Conservation (phyloP, 768 basidiomycete genomes). For the Sarcodon aspratus region DNA sequence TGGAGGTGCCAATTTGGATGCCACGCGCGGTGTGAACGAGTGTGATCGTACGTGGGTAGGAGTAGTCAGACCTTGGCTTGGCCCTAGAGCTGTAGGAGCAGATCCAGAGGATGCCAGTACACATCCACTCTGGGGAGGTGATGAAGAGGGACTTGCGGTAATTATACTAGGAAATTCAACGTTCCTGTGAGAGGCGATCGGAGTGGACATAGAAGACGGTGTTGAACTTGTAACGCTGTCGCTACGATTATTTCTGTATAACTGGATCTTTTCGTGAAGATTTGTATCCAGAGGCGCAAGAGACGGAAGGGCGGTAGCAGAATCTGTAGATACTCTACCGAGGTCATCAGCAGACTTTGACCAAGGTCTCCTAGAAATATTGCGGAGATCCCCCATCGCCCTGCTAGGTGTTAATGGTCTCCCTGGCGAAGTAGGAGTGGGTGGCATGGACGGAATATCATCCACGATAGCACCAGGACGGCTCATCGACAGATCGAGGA, state of each 20-base stretch:
- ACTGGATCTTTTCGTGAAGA: constrained; percentile 51
- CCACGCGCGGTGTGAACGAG: constrained; percentile 59
- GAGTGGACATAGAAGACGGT: constrained; percentile 20
- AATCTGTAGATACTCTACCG: constrained; percentile 30
- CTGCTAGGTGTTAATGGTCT: constrained; percentile 7
- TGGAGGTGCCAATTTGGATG: constrained; percentile 54
- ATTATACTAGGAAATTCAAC: constrained; percentile 21
- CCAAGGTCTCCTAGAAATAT: constrained; percentile 64
- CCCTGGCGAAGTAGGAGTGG: constrained; percentile 20
- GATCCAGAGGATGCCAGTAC: constrained; percentile 12
- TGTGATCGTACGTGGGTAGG: constrained; percentile 56
- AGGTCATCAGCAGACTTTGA: constrained; percentile 76
- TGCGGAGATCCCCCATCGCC: constrained; percentile 55
- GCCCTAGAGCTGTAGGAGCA: constrained; percentile 7
- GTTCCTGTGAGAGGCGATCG: constrained; percentile 15
- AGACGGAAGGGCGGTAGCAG: constrained; percentile 14
- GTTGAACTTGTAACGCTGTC: constrained; percentile 27
- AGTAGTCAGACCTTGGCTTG: constrained; percentile 13
- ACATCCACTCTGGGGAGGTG: constrained; percentile 13
- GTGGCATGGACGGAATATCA: constrained; percentile 10
- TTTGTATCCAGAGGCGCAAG: constrained; percentile 30
- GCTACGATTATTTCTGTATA: constrained; percentile 53
- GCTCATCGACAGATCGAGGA: constrained; percentile 44
- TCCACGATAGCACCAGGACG: constrained; percentile 30
- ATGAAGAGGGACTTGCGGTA: constrained; percentile 20